phyloP scores from a whole-genome alignment of 805 yeast genomes.

The Priceomyces fermenticarens region DNA sequence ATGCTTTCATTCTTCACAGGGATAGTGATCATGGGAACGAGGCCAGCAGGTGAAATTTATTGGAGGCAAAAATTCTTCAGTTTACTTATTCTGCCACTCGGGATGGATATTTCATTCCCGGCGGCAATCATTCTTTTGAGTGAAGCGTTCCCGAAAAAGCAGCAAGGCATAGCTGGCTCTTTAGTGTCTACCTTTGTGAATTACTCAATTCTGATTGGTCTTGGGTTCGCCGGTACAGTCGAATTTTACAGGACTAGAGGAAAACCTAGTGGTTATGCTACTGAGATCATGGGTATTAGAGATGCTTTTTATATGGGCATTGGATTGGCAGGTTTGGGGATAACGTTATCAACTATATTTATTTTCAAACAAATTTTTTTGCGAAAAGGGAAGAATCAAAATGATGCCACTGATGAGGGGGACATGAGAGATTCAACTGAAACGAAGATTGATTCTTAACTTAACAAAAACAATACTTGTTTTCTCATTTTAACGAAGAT shows the following conservation, averaged over 20 bases:
- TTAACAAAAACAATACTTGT: no score
- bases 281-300: conserved; percentile 19
- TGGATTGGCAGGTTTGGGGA: conserved; percentile 33
- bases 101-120: conserved; percentile 80
- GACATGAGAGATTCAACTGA: no score
- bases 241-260: conserved; percentile 23
- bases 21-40: conserved; percentile 46
- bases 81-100: conserved; percentile 55
- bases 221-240: conserved; percentile 34
- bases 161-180: conserved; percentile 80
- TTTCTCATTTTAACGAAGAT: no score
- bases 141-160: conserved; percentile 53
- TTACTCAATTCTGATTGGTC: conserved; percentile 50
- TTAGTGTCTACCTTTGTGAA: conserved; percentile 67
- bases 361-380: conserved; percentile 5
- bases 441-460: no score
- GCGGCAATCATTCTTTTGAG: conserved; percentile 63
- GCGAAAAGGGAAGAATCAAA: not conserved
- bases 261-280: conserved; percentile 11
- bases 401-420: no score
- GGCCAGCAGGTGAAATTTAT: conserved; percentile 59
- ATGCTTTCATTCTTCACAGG: conserved; percentile 54
- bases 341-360: conserved; percentile 17
- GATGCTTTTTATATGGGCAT: conserved; percentile 29
- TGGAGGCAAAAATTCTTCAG: conserved; percentile 59